Conservation (phyloP, 805 yeast species). For the Yarrowia divulgata region DNA sequence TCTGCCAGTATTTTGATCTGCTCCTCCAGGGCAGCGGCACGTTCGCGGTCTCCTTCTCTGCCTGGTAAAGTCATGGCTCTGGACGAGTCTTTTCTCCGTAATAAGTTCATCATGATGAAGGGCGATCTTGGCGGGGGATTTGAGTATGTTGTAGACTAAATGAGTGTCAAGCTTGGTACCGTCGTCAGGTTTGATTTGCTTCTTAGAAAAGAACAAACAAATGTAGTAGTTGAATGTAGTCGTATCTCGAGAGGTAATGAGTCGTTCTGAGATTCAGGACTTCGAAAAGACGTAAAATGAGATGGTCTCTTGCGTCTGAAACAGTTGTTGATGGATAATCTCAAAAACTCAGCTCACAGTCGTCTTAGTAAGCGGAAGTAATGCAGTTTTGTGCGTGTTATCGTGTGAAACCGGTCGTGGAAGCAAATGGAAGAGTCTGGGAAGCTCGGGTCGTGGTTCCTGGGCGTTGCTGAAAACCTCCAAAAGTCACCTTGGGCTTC, state of each 20-base stretch:
- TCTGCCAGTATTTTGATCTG: slow-evolving; percentile 44
- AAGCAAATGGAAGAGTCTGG: not conserved
- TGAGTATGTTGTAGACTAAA: too few relatives aligned
- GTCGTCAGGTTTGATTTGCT: not conserved
- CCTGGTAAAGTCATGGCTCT: slow-evolving; percentile 42
- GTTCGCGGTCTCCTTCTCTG: slow-evolving; percentile 44
- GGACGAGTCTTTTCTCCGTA: slow-evolving; percentile 26
- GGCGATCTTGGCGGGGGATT: too few relatives aligned
- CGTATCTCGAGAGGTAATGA: not conserved
- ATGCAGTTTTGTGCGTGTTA: too few relatives aligned
- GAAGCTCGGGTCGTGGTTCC: not conserved
- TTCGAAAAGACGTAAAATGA: too few relatives aligned
- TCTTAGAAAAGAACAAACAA: too few relatives aligned
- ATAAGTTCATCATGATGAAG: slow-evolving; percentile 14
- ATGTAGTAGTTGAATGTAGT: not conserved
- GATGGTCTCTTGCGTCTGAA: too few relatives aligned
- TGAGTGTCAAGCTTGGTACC: not conserved
- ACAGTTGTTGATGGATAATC: not conserved
- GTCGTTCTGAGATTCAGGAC: too few relatives aligned
- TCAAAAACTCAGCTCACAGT: not conserved
- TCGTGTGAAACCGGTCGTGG: not conserved
- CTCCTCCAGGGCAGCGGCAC: slow-evolving; percentile 44
- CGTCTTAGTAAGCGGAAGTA: not conserved
- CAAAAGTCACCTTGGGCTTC: not conserved
- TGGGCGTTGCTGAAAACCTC: not conserved